Conservation (phyloP, 768 basidiomycete species). For the Daedaleopsis nitida region DNA sequence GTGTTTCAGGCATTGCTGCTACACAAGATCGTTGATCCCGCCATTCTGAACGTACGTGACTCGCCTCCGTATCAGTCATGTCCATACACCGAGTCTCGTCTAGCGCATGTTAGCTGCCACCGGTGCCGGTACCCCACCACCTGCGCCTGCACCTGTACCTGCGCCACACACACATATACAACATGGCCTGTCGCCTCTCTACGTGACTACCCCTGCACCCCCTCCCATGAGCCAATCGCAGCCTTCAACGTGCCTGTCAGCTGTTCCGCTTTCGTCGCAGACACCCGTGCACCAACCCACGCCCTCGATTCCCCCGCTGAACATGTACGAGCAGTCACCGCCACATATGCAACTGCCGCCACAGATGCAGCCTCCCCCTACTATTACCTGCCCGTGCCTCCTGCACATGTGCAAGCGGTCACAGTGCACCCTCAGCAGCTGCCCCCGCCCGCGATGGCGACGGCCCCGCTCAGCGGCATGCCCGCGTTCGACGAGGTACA, state of each 20-base stretch:
- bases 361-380: no score
- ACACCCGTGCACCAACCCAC: constrained; percentile 24
- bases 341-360: constrained; percentile 25
- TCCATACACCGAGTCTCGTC: no score
- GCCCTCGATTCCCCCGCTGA: constrained; percentile 26
- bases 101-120: constrained; percentile 57
- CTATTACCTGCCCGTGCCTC: constrained; percentile 30
- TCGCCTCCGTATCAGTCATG: neutral
- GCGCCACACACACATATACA: neutral
- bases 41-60: constrained; percentile 68
- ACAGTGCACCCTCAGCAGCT: constrained; percentile 28
- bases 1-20: constrained; percentile 92
- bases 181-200: constrained; percentile 22
- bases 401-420: constrained; percentile 33
- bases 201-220: constrained; percentile 7
- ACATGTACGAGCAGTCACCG: constrained; percentile 28
- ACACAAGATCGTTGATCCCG: constrained; percentile 91
- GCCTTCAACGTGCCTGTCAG: constrained; percentile 23
- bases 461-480: constrained; percentile 27
- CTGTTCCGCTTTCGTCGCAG: constrained; percentile 15
- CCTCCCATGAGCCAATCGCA: constrained; percentile 31
- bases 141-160: constrained; percentile 19
- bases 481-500: constrained; percentile 50
- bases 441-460: constrained; percentile 29
- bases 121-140: constrained; percentile 17